Evolutionary conservation across 2,329 filamentous ascomycete genomes (phyloP).

Genomic region (Xylaria sp.): DNA sequence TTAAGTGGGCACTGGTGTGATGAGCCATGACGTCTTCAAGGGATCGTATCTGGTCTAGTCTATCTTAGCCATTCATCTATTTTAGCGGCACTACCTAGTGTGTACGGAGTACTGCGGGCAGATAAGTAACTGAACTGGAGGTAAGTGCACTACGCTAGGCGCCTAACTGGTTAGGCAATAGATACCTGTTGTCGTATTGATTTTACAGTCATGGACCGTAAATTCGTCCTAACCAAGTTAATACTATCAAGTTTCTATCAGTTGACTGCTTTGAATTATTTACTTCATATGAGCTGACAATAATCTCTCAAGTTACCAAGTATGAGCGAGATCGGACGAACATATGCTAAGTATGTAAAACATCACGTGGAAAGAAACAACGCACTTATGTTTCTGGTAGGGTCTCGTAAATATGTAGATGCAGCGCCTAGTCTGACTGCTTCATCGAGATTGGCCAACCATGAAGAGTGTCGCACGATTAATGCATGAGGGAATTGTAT

Average conservation of each 20-base stretch:
- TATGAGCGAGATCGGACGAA: conserved; percentile 16
- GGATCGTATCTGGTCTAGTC: background rate
- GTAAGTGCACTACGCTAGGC: too few species aligned
- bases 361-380: conserved; percentile 22
- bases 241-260: background rate
- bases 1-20: background rate
- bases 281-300: background rate
- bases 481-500: conserved; percentile 39
- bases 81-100: background rate
- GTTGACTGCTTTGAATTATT: background rate
- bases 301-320: background rate
- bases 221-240: background rate
- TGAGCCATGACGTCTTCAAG: conserved; percentile 11
- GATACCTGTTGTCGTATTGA: too few species aligned
- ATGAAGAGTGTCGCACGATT: conserved; percentile 20
- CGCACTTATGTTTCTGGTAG: conserved; percentile 24
- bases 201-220: too few species aligned
- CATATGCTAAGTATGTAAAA: background rate
- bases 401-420: conserved; percentile 9
- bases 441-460: conserved; percentile 23
- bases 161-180: too few species aligned
- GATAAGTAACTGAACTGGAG: background rate
- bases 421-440: conserved; percentile 27
- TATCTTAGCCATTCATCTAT: background rate
- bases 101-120: too few species aligned